These are phyloP conservation scores for Xylaria sp. DNA, from an alignment of 2,329 filamentous ascomycete genomes.

Conservation along the genomic window DNA sequence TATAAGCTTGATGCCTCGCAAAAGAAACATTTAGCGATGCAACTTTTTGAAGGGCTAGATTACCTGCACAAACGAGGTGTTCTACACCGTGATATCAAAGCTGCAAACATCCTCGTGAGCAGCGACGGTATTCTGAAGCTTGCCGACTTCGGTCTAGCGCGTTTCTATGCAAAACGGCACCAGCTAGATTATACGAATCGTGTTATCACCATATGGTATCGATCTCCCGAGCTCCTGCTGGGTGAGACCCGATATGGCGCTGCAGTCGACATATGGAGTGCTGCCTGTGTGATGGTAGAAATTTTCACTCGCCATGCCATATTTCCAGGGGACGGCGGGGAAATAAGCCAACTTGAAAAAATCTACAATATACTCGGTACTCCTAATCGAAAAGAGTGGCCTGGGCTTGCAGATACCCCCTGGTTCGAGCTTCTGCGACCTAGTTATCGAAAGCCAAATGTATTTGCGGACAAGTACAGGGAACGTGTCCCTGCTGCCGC, in stretches of 20 bases:
- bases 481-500: conserved; percentile 81
- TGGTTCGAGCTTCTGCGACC: conserved; percentile 96
- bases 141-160: conserved; percentile 94
- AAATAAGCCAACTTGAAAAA: conserved; percentile 94
- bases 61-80: conserved; percentile 95
- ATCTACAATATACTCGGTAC: conserved; percentile 95
- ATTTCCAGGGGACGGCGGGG: conserved; percentile 94
- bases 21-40: conserved; percentile 91
- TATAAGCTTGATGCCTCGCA: conserved; percentile 87
- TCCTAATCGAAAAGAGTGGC: conserved; percentile 86
- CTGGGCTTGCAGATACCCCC: conserved; percentile 88
- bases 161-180: conserved; percentile 93
- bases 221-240: conserved; percentile 87
- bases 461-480: conserved; percentile 86
- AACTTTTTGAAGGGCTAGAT: conserved; percentile 92
- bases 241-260: conserved; percentile 92
- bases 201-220: conserved; percentile 99
- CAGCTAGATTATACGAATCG: conserved; percentile 97
- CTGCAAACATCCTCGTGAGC: conserved; percentile 95
- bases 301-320: conserved; percentile 95
- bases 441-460: conserved; percentile 74
- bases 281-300: conserved; percentile 94
- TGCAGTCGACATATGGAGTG: conserved; percentile 95
- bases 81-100: conserved; percentile 96
- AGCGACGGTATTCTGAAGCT: conserved; percentile 89